Conservation (phyloP, 257 asterid genomes). For the Solanum piurae region DNA sequence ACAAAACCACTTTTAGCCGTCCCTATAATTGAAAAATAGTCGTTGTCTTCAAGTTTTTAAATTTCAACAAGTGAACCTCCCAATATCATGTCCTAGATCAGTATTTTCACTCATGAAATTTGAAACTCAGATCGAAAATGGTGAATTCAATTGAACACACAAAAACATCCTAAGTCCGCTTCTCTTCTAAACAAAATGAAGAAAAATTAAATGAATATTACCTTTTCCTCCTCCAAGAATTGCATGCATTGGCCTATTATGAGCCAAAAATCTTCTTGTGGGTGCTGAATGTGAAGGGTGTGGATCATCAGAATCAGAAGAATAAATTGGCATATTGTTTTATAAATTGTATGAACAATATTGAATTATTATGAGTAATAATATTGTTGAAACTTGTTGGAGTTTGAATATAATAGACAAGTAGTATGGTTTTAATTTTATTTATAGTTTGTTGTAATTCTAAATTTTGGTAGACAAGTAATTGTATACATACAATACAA, state of each 20-base stretch:
- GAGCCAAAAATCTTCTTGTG: conserved; percentile 21
- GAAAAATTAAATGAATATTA: not conserved
- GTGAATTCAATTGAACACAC: not conserved
- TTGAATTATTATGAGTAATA: not conserved
- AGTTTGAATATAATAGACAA: not conserved
- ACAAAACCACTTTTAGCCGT: no score
- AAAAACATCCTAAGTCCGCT: rapidly evolving
- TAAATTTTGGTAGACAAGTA: conserved; percentile 8
- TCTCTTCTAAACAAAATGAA: no score
- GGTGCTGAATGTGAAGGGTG: not conserved
- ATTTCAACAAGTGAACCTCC: not conserved
- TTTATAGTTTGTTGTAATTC: not conserved
- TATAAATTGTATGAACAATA: not conserved
- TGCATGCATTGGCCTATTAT: conserved; percentile 34
- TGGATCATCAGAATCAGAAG: conserved; percentile 10
- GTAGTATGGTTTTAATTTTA: not conserved
- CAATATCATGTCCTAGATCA: not conserved
- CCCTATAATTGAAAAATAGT: no score
- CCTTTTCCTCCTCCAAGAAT: conserved; percentile 55
- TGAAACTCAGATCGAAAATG: not conserved
- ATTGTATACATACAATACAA: not conserved
- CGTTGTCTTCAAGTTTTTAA: not conserved
- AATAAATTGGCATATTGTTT: conserved; percentile 2
- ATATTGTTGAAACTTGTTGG: not conserved
- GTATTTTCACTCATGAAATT: no score